Evolutionary conservation across 2,329 filamentous ascomycete species (phyloP).

Genomic region (Fusarium denticulatum): DNA sequence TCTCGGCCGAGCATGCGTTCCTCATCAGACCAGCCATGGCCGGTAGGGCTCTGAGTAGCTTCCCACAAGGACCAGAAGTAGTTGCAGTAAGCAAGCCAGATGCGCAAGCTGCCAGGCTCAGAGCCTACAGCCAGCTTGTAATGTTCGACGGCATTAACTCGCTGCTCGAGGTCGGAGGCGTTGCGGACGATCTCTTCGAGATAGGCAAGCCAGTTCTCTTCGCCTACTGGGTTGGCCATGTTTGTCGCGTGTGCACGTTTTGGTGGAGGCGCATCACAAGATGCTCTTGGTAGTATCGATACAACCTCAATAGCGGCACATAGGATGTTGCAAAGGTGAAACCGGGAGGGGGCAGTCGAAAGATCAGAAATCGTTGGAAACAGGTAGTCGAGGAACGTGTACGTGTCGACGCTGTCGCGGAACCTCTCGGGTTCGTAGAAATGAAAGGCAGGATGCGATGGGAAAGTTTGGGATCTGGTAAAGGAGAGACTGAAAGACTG

Average conservation of each 20-base stretch:
- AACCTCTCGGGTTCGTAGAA: conserved; percentile 11
- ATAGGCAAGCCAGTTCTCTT: conserved; percentile 81
- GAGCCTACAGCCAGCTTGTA: conserved; percentile 75
- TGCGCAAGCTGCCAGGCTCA: conserved; percentile 76
- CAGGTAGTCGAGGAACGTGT: conserved; percentile 16
- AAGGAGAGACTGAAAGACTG: not conserved
- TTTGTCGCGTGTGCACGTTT: conserved; percentile 38
- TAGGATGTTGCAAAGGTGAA: not conserved
- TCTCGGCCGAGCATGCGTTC: conserved; percentile 76
- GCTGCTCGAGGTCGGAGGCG: conserved; percentile 71
- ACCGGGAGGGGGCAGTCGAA: not conserved
- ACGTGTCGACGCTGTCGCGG: conserved; percentile 35
- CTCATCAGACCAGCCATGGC: conserved; percentile 68
- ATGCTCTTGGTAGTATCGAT: not conserved
- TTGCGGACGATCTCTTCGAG: conserved; percentile 75
- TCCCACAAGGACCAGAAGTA: conserved; percentile 79
- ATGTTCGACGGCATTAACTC: conserved; percentile 75
- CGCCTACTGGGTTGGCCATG: conserved; percentile 72
- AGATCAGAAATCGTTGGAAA: not conserved
- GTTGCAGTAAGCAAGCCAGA: conserved; percentile 83
- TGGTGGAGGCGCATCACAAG: conserved; percentile 40
- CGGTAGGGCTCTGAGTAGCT: conserved; percentile 66
- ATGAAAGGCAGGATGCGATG: not conserved
- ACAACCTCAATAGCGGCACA: conserved; percentile 25
- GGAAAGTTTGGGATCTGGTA: not conserved